Evolutionary conservation across 768 basidiomycete species (phyloP).

Genomic region (Phaffia australis): DNA sequence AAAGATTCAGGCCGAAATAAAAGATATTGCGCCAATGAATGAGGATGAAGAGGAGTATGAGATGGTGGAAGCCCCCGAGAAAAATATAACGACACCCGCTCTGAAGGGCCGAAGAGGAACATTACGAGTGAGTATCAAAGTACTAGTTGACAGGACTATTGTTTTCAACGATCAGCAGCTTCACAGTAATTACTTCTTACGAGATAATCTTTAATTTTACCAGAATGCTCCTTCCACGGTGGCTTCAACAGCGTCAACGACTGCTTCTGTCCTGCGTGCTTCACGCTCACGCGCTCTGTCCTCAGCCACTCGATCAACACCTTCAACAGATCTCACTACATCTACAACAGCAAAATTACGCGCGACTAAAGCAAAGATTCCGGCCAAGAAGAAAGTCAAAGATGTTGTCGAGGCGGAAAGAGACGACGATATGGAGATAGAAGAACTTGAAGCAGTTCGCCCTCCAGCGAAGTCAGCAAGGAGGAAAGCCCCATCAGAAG

Average conservation of each 20-base stretch:
- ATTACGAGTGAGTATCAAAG: too few species aligned
- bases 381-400: constrained; percentile 5
- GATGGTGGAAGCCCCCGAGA: constrained; percentile 13
- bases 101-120: constrained; percentile 3
- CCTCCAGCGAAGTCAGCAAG: too few species aligned
- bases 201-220: background rate
- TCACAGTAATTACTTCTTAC: background rate
- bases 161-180: background rate
- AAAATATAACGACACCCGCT: background rate
- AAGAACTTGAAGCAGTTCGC: too few species aligned
- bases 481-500: too few species aligned
- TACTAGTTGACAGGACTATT: background rate
- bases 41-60: constrained; percentile 19
- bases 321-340: too few species aligned
- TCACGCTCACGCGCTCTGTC: too few species aligned
- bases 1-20: background rate
- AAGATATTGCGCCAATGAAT: background rate
- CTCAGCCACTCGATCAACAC: too few species aligned
- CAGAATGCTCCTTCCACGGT: constrained; percentile 15
- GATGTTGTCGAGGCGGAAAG: background rate
- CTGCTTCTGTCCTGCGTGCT: too few species aligned
- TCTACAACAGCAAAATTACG: too few species aligned
- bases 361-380: constrained; percentile 1
- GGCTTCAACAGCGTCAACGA: background rate
- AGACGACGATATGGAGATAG: background rate